These are phyloP conservation scores for Phylloporus arenicola DNA, from an alignment of 768 basidiomycete species.

Conservation along the genomic window DNA sequence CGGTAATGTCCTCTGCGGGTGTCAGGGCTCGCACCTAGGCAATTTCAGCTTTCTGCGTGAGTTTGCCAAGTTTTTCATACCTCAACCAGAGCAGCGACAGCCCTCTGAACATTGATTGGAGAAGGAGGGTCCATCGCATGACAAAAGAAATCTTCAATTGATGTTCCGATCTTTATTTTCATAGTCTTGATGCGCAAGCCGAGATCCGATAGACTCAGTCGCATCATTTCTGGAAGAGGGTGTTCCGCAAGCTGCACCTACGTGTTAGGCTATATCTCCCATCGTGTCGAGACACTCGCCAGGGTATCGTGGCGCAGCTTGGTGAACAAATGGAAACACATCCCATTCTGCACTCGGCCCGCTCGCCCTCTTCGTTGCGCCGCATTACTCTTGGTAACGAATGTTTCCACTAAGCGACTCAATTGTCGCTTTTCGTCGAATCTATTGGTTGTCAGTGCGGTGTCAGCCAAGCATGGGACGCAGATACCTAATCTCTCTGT, in stretches of 20 bases:
- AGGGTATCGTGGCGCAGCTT: conserved; percentile 78
- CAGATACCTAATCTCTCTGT: conserved; percentile 82
- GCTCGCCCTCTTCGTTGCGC: conserved; percentile 85
- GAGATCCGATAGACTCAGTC: conserved; percentile 87
- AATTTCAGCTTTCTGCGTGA: neutral
- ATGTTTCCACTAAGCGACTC: conserved; percentile 86
- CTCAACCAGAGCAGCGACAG: conserved; percentile 87
- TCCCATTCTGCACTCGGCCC: conserved; percentile 81
- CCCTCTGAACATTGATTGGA: conserved; percentile 81
- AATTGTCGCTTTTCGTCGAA: conserved; percentile 98
- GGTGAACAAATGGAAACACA: conserved; percentile 96
- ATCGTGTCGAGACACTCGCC: conserved; percentile 32
- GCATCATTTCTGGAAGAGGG: conserved; percentile 92
- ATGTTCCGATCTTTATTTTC: conserved; percentile 76
- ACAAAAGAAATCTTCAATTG: conserved; percentile 87
- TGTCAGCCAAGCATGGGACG: neutral
- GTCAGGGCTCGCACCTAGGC: conserved; percentile 81
- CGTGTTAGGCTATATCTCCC: neutral
- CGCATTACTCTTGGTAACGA: conserved; percentile 87
- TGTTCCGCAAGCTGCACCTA: conserved; percentile 70
- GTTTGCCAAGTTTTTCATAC: conserved; percentile 31
- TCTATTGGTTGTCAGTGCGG: conserved; percentile 33
- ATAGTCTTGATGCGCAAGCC: conserved; percentile 91
- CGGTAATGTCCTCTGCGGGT: conserved; percentile 82
- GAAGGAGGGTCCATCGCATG: conserved; percentile 87